Evolutionary conservation across 441 rosid genomes (phyloP), one percentile per base, ranked within the genome.

Genomic region (Adansonia rubrostipa): DNA sequence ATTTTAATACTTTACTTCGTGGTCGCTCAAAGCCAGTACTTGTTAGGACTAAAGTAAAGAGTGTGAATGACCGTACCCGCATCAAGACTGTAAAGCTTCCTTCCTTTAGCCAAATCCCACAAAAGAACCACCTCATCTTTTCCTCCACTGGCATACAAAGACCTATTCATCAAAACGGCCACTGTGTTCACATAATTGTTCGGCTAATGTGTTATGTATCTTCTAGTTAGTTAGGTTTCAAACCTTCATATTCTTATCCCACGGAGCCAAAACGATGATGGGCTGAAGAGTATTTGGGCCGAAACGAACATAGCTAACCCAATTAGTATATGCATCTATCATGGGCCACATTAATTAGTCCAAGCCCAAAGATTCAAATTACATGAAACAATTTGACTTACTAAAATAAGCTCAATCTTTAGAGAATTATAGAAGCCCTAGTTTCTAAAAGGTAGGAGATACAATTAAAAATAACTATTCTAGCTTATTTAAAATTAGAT

Each of bases 21-120:
- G 0, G 97, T 97, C 19, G 97, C 98, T 24, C 97, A 95, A 0
- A 95, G 87, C 99, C 98, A 95, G 79, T 95, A 95, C 92, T 97
- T 92, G 71, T 93, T 95, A 9, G 99, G 97, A 54, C 98, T 93
- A 81, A 95, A 95, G 81, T 96, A 93, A 9, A 95, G 84, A 0
- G 97, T 88, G 22, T 95, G 81, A 79, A 93, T 93, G 5, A 93
- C 87, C 0, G 94, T 77, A 14, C 92, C 90, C 0, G 97, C 98
- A 58, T 92, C 97, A 4, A 95, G 86, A 4, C 88, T 92, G 81
- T 95, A 95, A 6, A 95, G 92, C 87, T 84, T 91, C 92, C 92
- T 95, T 0, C 99, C 98, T 71, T 95, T 92, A 0, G 97, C 90
- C 92, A 95, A 88, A 82, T 93, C 98, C 97, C 98, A 95, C 57